Conservation (phyloP, 139 green algal genomes). For the Gonium pectorale region DNA sequence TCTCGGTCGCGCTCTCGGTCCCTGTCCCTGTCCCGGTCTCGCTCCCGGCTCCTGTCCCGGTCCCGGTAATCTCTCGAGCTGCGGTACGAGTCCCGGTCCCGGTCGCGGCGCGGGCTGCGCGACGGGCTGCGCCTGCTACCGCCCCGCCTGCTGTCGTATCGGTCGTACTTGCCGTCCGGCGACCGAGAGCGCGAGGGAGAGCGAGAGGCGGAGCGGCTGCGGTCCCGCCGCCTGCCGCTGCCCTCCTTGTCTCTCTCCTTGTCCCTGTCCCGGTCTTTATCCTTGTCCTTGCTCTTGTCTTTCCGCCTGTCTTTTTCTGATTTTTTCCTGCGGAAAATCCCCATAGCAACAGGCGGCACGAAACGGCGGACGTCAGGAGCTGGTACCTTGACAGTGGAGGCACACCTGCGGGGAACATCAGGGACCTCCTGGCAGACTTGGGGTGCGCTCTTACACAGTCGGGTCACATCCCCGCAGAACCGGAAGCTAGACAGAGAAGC, state of each 20-base stretch:
- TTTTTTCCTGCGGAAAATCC: conserved; percentile 4
- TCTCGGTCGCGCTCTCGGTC: neutral
- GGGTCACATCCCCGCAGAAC: no score
- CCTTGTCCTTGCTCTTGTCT: neutral
- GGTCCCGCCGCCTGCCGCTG: neutral
- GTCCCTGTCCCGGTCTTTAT: neutral
- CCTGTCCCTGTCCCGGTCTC: neutral
- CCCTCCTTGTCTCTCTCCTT: neutral
- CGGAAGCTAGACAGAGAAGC: no score
- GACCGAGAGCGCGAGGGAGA: neutral
- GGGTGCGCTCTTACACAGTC: no score
- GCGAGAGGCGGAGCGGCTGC: neutral
- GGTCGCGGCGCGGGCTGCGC: neutral
- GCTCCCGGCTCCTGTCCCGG: neutral
- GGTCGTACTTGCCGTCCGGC: conserved; percentile 2
- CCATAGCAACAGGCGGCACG: no score
- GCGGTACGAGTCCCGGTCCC: neutral
- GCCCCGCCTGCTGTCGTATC: conserved; percentile 10
- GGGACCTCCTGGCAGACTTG: no score
- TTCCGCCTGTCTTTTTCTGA: neutral
- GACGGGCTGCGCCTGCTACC: conserved; percentile 17
- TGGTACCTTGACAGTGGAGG: no score
- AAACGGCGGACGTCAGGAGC: no score
- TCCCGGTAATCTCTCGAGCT: no score
- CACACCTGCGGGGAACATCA: no score